Conservation (phyloP, 2,329 filamentous ascomycete genomes). For the Hymenoscyphus salicellus region DNA sequence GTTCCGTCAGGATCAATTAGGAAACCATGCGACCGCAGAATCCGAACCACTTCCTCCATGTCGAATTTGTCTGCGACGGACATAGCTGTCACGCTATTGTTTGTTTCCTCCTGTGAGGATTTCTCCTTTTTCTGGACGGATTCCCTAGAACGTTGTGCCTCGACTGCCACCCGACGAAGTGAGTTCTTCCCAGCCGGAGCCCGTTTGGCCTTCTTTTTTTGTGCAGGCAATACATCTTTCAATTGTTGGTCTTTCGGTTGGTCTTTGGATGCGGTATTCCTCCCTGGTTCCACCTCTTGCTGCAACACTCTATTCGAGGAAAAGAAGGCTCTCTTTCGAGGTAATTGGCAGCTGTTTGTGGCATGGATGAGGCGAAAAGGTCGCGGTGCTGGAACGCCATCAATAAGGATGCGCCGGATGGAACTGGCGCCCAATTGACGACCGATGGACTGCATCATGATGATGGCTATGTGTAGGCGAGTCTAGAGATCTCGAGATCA, state of each 20-base stretch:
- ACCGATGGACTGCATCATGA: slow-evolving; percentile 28
- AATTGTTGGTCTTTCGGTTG: not conserved
- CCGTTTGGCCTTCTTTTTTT: slow-evolving; percentile 46
- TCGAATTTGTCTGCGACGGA: slow-evolving; percentile 63
- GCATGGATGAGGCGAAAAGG: slow-evolving; percentile 46
- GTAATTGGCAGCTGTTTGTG: slow-evolving; percentile 38
- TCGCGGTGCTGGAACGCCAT: slow-evolving; percentile 20
- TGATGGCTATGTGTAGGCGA: not conserved
- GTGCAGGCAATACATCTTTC: slow-evolving; percentile 15
- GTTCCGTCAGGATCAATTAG: slow-evolving; percentile 59
- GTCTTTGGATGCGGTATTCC: slow-evolving; percentile 2
- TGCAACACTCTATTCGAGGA: slow-evolving; percentile 60
- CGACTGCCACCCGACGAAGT: slow-evolving; percentile 78
- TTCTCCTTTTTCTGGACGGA: slow-evolving; percentile 30
- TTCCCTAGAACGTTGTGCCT: slow-evolving; percentile 66
- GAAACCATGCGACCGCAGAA: slow-evolving; percentile 58
- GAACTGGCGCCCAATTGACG: slow-evolving; percentile 22
- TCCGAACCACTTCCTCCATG: slow-evolving; percentile 58
- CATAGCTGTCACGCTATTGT: slow-evolving; percentile 51
- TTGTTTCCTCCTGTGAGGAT: slow-evolving; percentile 36
- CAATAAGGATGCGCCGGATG: slow-evolving; percentile 20
- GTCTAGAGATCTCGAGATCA: slow-evolving; percentile 2
- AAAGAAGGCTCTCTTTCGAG: slow-evolving; percentile 61
- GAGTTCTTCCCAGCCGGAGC: slow-evolving; percentile 64
- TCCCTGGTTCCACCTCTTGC: slow-evolving; percentile 27